These are phyloP conservation scores for Sphaerostilbella broomeana DNA, from an alignment of 2,329 filamentous ascomycete species.

Conservation along the genomic window DNA sequence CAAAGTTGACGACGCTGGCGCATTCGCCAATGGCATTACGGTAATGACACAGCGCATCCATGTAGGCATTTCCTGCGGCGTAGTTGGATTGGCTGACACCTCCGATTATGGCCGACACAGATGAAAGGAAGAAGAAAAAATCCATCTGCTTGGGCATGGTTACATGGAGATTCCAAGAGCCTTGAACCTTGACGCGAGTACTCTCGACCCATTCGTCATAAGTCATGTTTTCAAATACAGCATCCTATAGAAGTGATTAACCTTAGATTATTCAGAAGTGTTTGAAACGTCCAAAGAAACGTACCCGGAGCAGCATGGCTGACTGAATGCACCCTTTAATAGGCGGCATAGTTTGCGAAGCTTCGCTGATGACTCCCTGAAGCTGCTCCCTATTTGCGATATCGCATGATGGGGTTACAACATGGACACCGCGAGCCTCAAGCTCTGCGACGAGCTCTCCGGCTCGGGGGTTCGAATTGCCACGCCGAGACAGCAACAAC, in stretches of 20 bases:
- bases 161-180: too few relatives aligned
- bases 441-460: constrained; percentile 14
- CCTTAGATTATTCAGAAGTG: too few relatives aligned
- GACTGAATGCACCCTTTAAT: constrained; percentile 19
- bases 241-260: too few relatives aligned
- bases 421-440: too few relatives aligned
- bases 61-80: constrained; percentile 18
- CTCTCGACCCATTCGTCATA: too few relatives aligned
- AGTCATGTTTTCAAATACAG: too few relatives aligned
- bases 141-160: constrained; percentile 23
- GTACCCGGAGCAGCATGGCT: constrained; percentile 14
- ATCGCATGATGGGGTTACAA: constrained; percentile 19
- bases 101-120: constrained; percentile 28
- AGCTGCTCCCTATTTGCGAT: too few relatives aligned
- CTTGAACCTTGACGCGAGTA: too few relatives aligned
- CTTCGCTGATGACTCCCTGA: constrained; percentile 4
- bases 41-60: too few relatives aligned
- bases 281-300: too few relatives aligned
- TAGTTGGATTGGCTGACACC: constrained; percentile 34
- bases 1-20: too few relatives aligned
- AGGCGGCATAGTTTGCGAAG: constrained; percentile 15
- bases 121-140: constrained; percentile 33
- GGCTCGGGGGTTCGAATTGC: constrained; percentile 12
- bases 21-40: too few relatives aligned
- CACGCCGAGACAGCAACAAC: constrained; percentile 24